Base-by-base conservation (phyloP, 1,139 yeast species). In the Geotrichum reessii region DNA sequence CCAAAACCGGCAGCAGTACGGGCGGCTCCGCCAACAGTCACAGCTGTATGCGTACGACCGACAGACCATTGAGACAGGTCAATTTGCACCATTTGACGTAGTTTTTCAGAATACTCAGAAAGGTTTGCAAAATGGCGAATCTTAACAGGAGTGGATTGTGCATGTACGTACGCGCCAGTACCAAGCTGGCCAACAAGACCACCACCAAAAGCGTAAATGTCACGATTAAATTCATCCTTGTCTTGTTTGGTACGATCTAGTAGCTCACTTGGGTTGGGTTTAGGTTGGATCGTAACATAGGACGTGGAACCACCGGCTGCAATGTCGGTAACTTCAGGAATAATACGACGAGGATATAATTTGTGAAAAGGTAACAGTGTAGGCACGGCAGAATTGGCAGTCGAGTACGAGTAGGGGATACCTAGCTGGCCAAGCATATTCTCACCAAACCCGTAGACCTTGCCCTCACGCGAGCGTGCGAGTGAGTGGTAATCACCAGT, bases 141-240 rank as follows among this genome's bases (percentile, higher is more conserved):
- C 49, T 80, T 78, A 22, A 80, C 77, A 7, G 97, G 97, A 52
- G 78, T 79, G 21, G 82, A 75, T 66, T 85, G 87, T 17, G 89
- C 85, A 69, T 91, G 97, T 54, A 86, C 75, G 70, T 79, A 91
- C 58, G 85, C 76, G 25, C 89, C 91, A 54, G 83, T 81, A 19
- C 97, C 99, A 59, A 91, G 76, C 72, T 90, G 96, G n/a, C 98
- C 99, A 65, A 81, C 80, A 56, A 87, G 72, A 3, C 98, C 97
- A 66, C 84, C 84, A 25, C 99, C 99, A 74, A 91, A 85, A 5
- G 90, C 78, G 64, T 66, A 72, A 50, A 65, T 57, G 46, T 62
- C 64, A 25, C 58, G 67, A 59, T 61, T 58, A 19, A 61, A 58
- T 11, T 42, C 61, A 67, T 46, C 71, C 65, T 50, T 48, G 17